These are phyloP conservation scores for Claviceps sp. DNA, from an alignment of 2,329 filamentous ascomycete genomes.

Conservation along the genomic window DNA sequence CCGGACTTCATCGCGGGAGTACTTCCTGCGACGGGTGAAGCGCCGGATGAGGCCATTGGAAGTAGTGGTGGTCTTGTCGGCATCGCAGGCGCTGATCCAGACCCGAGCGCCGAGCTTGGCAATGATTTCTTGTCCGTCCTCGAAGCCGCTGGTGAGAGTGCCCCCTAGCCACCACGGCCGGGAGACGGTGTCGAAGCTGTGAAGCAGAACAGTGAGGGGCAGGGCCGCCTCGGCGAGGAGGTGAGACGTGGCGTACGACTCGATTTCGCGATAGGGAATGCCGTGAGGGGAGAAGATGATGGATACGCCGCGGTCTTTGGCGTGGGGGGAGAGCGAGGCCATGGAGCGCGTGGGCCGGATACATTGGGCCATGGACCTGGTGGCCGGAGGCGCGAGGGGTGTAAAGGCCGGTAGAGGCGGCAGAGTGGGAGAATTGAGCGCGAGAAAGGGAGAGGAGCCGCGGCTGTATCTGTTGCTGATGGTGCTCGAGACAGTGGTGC, in stretches of 20 bases:
- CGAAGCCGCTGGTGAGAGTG: constrained; percentile 41
- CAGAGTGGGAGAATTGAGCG: constrained; percentile 1
- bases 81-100: constrained; percentile 32
- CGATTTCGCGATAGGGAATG: constrained; percentile 37
- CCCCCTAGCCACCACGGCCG: constrained; percentile 51
- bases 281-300: constrained; percentile 54
- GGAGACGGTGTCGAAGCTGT: constrained; percentile 46
- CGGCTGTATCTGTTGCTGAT: constrained; percentile 1
- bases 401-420: constrained; percentile 9
- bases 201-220: constrained; percentile 49
- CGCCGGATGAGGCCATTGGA: constrained; percentile 34
- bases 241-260: constrained; percentile 42
- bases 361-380: constrained; percentile 21
- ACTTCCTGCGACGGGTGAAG: constrained; percentile 33
- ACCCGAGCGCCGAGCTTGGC: constrained; percentile 5
- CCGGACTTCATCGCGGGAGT: constrained; percentile 31
- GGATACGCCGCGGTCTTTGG: constrained; percentile 35
- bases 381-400: constrained; percentile 21
- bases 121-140: constrained; percentile 36
- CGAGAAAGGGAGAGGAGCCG: not conserved
- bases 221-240: constrained; percentile 42
- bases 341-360: constrained; percentile 23
- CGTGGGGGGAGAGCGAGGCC: constrained; percentile 20
- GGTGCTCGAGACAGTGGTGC: constrained; percentile 8
- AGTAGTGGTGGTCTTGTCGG: constrained; percentile 30